These are phyloP conservation scores for Ceratocystis eucalypticola DNA, from an alignment of 2,329 filamentous ascomycete genomes.

Conservation along the genomic window DNA sequence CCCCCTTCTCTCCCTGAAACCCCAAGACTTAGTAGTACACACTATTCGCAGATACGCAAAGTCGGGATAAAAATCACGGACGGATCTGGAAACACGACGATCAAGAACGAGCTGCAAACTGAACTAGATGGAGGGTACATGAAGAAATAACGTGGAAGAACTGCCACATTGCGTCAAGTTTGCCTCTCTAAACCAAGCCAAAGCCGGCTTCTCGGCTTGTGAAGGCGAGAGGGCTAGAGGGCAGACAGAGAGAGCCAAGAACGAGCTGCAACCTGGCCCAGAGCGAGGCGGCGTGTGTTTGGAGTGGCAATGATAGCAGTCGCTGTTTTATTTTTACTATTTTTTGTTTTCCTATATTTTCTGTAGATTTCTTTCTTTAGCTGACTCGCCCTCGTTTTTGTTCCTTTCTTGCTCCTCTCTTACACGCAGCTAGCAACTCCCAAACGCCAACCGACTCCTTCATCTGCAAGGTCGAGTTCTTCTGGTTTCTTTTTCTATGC, in stretches of 20 bases:
- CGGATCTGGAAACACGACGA: slow-evolving; percentile 5
- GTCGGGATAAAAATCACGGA: background rate
- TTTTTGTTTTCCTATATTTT: background rate
- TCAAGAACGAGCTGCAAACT: background rate
- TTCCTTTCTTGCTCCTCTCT: background rate
- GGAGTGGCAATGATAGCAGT: background rate
- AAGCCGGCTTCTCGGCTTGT: too few species aligned
- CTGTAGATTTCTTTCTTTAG: too few species aligned
- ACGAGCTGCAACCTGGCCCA: too few species aligned
- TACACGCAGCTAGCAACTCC: background rate
- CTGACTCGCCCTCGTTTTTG: background rate
- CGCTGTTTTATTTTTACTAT: background rate
- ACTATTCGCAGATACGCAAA: background rate
- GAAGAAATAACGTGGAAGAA: too few species aligned
- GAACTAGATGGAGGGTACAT: too few species aligned
- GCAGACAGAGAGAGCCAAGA: too few species aligned
- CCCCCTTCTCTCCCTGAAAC: background rate
- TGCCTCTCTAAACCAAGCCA: too few species aligned
- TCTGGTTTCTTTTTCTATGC: background rate
- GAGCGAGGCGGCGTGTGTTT: too few species aligned
- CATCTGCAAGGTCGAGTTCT: background rate
- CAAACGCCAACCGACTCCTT: slow-evolving; percentile 9
- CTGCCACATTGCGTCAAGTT: too few species aligned
- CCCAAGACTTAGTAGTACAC: background rate
- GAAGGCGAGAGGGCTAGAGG: too few species aligned